Conservation (phyloP, 2,329 filamentous ascomycete species). For the Paecilomyces sp. region DNA sequence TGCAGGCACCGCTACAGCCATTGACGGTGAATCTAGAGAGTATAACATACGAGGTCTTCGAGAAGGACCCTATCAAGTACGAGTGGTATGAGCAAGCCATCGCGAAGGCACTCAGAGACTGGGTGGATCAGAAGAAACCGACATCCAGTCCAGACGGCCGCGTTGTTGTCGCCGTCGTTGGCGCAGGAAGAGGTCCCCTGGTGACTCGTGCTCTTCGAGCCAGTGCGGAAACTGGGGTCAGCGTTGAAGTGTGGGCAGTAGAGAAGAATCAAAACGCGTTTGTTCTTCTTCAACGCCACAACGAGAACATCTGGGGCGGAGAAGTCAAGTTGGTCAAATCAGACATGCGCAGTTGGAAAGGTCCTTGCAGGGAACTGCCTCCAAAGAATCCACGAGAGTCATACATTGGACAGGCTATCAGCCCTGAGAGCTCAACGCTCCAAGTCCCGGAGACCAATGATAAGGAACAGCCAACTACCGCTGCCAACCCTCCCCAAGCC, state of each 20-base stretch:
- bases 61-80: conserved; percentile 97
- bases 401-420: conserved; percentile 27
- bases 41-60: conserved; percentile 96
- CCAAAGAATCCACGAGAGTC: conserved; percentile 7
- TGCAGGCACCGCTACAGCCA: conserved; percentile 90
- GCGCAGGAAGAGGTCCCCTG: conserved; percentile 84
- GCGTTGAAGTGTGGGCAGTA: conserved; percentile 81
- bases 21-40: conserved; percentile 95
- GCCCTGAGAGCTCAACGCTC: conserved; percentile 19
- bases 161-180: conserved; percentile 84
- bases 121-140: conserved; percentile 64
- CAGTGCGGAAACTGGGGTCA: conserved; percentile 65
- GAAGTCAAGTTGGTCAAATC: conserved; percentile 85
- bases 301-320: conserved; percentile 70
- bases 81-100: conserved; percentile 88
- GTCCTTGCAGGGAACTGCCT: conserved; percentile 45
- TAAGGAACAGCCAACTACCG: conserved; percentile 36
- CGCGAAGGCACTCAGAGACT: conserved; percentile 71
- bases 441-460: conserved; percentile 11
- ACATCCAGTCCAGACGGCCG: conserved; percentile 63
- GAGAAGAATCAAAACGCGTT: conserved; percentile 99
- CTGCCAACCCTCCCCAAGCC: conserved; percentile 14
- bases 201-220: conserved; percentile 82
- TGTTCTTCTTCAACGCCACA: conserved; percentile 82
- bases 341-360: conserved; percentile 95